phyloP scores from a whole-genome alignment of 805 yeast genomes.

The Starmerella scarabaei region DNA sequence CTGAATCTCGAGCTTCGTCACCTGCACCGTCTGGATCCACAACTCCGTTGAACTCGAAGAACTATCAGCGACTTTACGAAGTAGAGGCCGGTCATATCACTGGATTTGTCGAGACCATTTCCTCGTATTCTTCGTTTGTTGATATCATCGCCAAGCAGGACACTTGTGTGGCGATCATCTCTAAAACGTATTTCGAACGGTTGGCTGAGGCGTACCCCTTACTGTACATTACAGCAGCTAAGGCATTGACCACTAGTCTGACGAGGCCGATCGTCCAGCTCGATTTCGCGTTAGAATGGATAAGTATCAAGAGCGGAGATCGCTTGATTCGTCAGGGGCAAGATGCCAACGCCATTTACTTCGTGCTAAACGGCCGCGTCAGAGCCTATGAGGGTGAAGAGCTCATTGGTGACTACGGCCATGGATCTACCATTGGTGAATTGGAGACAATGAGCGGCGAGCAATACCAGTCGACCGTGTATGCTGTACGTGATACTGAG shows the following conservation, averaged over 20 bases:
- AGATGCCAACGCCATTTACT: slow-evolving; percentile 57
- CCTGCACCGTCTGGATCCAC: no score
- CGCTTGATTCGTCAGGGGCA: slow-evolving; percentile 70
- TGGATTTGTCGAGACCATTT: slow-evolving; percentile 70
- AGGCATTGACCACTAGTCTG: slow-evolving; percentile 50
- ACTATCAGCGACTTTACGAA: slow-evolving; percentile 34
- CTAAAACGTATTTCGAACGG: slow-evolving; percentile 48
- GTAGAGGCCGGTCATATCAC: slow-evolving; percentile 71
- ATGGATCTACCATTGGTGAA: slow-evolving; percentile 90
- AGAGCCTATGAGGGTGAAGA: slow-evolving; percentile 15
- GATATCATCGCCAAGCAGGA: slow-evolving; percentile 50
- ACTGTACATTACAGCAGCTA: slow-evolving; percentile 66
- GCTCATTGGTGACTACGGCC: slow-evolving; percentile 68
- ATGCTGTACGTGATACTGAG: slow-evolving; percentile 84
- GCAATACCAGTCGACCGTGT: slow-evolving; percentile 52
- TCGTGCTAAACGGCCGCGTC: slow-evolving; percentile 18
- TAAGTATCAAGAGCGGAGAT: slow-evolving; percentile 78
- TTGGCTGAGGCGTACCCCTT: slow-evolving; percentile 64
- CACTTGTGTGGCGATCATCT: slow-evolving; percentile 57
- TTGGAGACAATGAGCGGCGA: slow-evolving; percentile 75
- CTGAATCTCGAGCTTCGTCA: slow-evolving; percentile 22
- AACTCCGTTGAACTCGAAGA: slow-evolving; percentile 5
- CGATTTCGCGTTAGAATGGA: slow-evolving; percentile 92
- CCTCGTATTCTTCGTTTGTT: slow-evolving; percentile 61
- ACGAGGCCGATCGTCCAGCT: slow-evolving; percentile 56